Evolutionary conservation across 306 rosid species (phyloP), one percentile per base, ranked within the genome.

Genomic region (Echinosophora koreensis): DNA sequence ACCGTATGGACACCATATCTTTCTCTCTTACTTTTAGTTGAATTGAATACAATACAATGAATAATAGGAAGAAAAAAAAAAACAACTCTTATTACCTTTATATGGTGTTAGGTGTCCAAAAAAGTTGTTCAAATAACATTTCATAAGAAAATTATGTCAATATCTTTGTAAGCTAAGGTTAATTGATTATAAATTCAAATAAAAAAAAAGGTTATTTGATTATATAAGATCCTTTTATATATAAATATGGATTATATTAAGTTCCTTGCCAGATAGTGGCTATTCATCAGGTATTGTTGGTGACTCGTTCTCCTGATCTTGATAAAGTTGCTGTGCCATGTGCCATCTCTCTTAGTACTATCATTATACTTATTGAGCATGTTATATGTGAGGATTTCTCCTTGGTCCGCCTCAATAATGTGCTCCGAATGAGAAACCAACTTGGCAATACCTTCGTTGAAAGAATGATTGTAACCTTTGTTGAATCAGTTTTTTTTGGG

Each of bases 321-420:
- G 51, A 64, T 39, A 38, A n/a, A 49, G 51, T 37, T 16, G 34
- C 17, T 49, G 69, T n/a, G 39, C 22, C 68, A 62, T 63, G 69
- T 35, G 50, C 51, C 27, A 15, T 64, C 34, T 39, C n/a, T 63
- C 10, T 2, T 0, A 14, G n/a, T 8, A 62, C 68, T 28, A 58
- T 30, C 69, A 64, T 64, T 38, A 38, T 37, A 8, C 47, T 38
- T 63, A 15, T 37, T 62, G 11, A 7, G 68, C 17, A 35, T 37
- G 68, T 4, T n/a, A 39, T 4, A 17, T 49, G 55, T 49, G 17
- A 49, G 51, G 51, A 7, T 64, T 64, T 64, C 51, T 38, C 50
- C 69, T 64, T 8, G 69, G 69, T 9, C 66, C 66, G 2, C 66
- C n/a, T 9, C 51, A 64, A 15, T 64, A 8, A 64, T 16, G 32